Evolutionary conservation across 1,284 basidiomycete genomes (phyloP), one percentile per base, ranked within the genome.

Genomic region (Polyporus tsugae): DNA sequence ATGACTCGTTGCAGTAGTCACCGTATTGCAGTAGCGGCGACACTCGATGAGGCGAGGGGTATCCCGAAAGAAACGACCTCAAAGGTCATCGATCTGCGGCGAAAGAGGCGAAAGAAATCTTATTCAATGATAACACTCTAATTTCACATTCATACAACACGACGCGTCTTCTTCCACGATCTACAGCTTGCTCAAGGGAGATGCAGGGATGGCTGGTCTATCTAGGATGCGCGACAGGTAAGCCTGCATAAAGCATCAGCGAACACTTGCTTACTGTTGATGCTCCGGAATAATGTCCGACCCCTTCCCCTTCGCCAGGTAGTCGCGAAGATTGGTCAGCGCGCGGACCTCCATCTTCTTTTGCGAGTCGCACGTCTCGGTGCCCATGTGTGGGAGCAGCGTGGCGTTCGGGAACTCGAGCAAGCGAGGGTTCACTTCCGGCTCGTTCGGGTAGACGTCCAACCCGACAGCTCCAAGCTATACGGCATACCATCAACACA

Each of bases 401-500:
- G 91, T 92, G 70, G 95, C 90, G 74, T 95, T 91, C 38, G 92
- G 89, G 80, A 95, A 94, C 15, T 89, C 86, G 68, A 95, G 84
- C 49, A 97, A 82, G 25, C 90, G 87, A 1, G 93, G 91, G 79
- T 97, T 94, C 64, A 97, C 91, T 57, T 90, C 81, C 0, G 95
- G 96, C 79, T 98, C 96, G 79, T 95, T 86, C 4, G 95, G 94
- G 82, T 88, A 98, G 38, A 97, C 96, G 74, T 98, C 96, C 29
- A 98, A 84, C 29, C 96, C 96, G 25, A 94, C 93, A 2, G 91
- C 91, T 62, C 86, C 89, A 68, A 96, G 86, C 92, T 96, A 76
- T 68, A 15, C 15, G 19, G 29, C 17, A n/a, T 11, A 52, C 36
- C 60, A 61, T 49, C 36, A 62, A 49, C 3, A 5, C 13, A 49